phyloP scores from a whole-genome alignment of 257 asterid genomes.

The Solanum etuberosum region DNA sequence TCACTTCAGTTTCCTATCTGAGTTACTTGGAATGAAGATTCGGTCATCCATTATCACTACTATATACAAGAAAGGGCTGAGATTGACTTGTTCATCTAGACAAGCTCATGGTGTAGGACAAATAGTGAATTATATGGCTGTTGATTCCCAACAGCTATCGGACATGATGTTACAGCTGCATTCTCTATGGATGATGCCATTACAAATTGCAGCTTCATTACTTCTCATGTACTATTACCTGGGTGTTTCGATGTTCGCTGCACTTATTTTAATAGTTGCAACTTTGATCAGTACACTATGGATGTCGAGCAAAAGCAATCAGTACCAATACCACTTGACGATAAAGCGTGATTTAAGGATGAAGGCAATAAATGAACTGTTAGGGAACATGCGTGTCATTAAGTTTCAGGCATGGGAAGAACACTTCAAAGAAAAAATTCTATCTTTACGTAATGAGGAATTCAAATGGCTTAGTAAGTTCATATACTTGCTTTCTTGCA shows the following conservation, averaged over 20 bases:
- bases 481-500: constrained; percentile 18
- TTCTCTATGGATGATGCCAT: constrained; percentile 55
- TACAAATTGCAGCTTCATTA: constrained; percentile 42
- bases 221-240: constrained; percentile 32
- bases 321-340: constrained; percentile 42
- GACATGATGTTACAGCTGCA: constrained; percentile 52
- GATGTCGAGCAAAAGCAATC: constrained; percentile 20
- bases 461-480: constrained; percentile 49
- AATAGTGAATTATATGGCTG: constrained; percentile 74
- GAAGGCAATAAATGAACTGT: constrained; percentile 52
- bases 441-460: constrained; percentile 27
- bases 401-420: constrained; percentile 85
- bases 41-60: constrained; percentile 42
- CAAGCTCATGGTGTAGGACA: constrained; percentile 74
- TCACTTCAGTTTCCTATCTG: constrained; percentile 49
- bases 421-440: constrained; percentile 39
- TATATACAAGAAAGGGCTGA: constrained; percentile 49
- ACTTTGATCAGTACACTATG: constrained; percentile 14
- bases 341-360: constrained; percentile 45
- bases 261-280: constrained; percentile 20
- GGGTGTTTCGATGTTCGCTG: constrained; percentile 34
- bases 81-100: constrained; percentile 41
- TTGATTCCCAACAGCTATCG: constrained; percentile 53
- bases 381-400: constrained; percentile 53
- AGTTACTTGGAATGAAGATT: constrained; percentile 56